phyloP scores from a whole-genome alignment of 179 eudicot genomes.

The Amaranthus tricolor region DNA sequence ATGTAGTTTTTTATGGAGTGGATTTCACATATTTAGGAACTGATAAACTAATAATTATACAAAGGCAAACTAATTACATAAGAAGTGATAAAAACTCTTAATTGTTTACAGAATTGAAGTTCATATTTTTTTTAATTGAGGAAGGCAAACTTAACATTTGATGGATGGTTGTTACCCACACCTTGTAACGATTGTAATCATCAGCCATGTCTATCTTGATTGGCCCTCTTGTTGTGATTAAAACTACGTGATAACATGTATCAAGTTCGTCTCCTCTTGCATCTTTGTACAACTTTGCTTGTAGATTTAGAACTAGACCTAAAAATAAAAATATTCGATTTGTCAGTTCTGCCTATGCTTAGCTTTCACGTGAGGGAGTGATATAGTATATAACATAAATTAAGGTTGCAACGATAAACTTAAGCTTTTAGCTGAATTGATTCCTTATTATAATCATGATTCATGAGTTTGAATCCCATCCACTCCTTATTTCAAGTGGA shows the following conservation, averaged over 20 bases:
- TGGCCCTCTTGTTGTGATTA: conserved; percentile 64
- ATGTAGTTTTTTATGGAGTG: no score
- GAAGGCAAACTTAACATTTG: conserved; percentile 65
- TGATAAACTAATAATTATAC: no score
- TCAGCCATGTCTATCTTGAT: conserved; percentile 78
- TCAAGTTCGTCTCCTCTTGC: conserved; percentile 48
- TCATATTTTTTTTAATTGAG: conserved; percentile 56
- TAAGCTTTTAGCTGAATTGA: no score
- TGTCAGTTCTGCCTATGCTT: background rate
- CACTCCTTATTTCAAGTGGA: no score
- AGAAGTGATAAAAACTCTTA: conserved; percentile 15
- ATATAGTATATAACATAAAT: no score
- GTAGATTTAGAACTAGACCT: conserved; percentile 67
- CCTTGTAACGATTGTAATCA: conserved; percentile 59
- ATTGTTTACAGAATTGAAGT: conserved; percentile 53
- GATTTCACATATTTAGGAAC: no score
- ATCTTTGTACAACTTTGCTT: conserved; percentile 71
- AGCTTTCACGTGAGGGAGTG: no score
- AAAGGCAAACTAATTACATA: no score
- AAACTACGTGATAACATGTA: conserved; percentile 73
- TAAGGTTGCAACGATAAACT: no score
- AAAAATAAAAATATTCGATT: background rate
- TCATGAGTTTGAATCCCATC: no score
- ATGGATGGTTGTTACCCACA: conserved; percentile 74
- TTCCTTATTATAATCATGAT: no score